Evolutionary conservation across 768 basidiomycete species (phyloP), one percentile per base, ranked within the genome.

Genomic region (Boletus barrowsii): DNA sequence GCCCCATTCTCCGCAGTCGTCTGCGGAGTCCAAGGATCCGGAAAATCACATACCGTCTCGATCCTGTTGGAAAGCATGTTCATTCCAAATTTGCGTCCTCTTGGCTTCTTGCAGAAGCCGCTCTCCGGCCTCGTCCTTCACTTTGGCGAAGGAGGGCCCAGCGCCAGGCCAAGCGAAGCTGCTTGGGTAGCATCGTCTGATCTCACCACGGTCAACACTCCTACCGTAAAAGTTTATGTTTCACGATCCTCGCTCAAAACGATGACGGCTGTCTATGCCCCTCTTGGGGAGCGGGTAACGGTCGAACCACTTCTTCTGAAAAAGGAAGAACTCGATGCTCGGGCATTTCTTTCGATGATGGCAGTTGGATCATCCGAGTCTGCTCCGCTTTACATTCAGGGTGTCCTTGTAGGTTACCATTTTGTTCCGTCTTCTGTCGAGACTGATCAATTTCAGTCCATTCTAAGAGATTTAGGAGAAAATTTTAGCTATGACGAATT

Each of bases 281-380:
- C 77, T 13, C 71, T 87, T 4, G 82, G 83, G 2, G 46, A 61
- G 0, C 71, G 75, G 29, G 72, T 88, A 5, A 69, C 54, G 0
- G 83, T 89, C 0, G 73, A 80, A 47, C 82, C 86, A 0, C 64
- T 90, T 13, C 63, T 75, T 0, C 79, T 89, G 49, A 70, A 74
- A 4, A 79, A 83, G 55, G 70, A 76, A 5, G 88, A 90, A 53
- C 74, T 88, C 0, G 87, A 88, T 63, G 83, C 84, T 1, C 70
- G 82, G 17, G 84, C 87, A 1, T 83, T 89, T 53, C 59, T 88
- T 32, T 85, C 85, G 0, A 84, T 89, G 82, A 89, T 89, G 88
- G 82, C 86, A 0, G 73, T 88, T 1, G 81, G 78, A 0, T 79
- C 81, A 0, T 80, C 83, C 0, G 83, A 86, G 2, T 72, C 75